These are phyloP conservation scores for Pythium dissotocum DNA, from an alignment of 352 stramenopile genomes.

Conservation along the genomic window DNA sequence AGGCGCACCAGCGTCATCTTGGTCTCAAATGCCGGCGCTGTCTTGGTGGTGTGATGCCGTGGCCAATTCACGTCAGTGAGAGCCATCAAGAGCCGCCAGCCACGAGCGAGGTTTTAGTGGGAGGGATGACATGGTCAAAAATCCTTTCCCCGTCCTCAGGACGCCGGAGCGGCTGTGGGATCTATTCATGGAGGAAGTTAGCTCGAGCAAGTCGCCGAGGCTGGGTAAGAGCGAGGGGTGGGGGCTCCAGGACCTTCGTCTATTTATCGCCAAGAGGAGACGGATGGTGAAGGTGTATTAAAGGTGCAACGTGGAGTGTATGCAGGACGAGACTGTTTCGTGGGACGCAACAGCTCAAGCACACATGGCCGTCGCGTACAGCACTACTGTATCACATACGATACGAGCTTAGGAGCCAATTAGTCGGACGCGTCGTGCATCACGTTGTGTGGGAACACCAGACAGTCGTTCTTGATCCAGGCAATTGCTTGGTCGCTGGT, in stretches of 20 bases:
- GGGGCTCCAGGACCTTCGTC: neutral
- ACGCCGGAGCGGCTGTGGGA: neutral
- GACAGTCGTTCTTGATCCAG: slow-evolving; percentile 23
- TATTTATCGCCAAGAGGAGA: neutral
- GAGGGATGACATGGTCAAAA: neutral
- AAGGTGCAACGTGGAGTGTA: neutral
- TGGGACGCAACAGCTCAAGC: neutral
- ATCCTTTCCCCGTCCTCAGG: neutral
- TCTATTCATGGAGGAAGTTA: neutral
- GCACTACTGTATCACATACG: neutral
- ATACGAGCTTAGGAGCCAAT: neutral
- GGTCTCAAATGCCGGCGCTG: neutral
- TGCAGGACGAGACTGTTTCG: neutral
- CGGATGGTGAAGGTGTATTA: neutral
- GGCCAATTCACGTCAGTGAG: too few relatives aligned
- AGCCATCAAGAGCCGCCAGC: too few relatives aligned
- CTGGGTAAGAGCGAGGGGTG: neutral
- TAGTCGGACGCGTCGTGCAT: neutral
- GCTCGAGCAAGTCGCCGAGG: neutral
- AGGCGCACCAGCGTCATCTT: neutral
- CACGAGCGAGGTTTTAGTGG: neutral
- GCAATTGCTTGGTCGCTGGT: slow-evolving; percentile 1
- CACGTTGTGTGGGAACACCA: slow-evolving; percentile 11
- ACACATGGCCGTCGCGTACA: neutral
- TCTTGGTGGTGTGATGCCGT: neutral